Conservation (phyloP, 2,329 filamentous ascomycete species). For the Arthrinium phaeospermum region DNA sequence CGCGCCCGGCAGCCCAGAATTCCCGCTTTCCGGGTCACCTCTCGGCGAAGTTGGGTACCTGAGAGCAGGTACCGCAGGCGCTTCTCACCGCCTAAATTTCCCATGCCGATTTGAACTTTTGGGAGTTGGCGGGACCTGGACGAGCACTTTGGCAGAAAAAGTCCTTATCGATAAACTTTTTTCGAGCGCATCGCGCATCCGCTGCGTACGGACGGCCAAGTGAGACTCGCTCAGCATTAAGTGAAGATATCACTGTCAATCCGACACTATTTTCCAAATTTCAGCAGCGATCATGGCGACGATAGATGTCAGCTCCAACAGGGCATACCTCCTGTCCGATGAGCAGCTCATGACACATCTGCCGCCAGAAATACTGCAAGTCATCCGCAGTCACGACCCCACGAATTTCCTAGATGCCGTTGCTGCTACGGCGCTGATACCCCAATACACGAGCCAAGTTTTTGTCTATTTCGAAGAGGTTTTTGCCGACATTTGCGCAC, state of each 20-base stretch:
- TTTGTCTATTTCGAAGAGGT: constrained; percentile 76
- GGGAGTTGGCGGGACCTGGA: background rate
- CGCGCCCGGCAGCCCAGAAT: constrained; percentile 20
- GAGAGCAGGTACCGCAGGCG: background rate
- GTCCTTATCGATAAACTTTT: constrained; percentile 26
- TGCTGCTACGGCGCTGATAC: constrained; percentile 70
- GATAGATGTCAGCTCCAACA: constrained; percentile 61
- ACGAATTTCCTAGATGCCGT: constrained; percentile 74
- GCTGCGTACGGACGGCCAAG: constrained; percentile 17
- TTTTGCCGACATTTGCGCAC: constrained; percentile 81
- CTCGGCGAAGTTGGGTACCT: constrained; percentile 7
- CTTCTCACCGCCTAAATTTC: constrained; percentile 38
- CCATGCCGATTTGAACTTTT: background rate
- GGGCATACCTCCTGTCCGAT: constrained; percentile 62
- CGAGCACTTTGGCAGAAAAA: constrained; percentile 29
- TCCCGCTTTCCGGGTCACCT: constrained; percentile 16
- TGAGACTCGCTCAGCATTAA: constrained; percentile 25
- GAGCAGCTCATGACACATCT: constrained; percentile 62
- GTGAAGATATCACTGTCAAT: constrained; percentile 10
- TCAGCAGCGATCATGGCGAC: constrained; percentile 52
- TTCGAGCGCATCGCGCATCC: constrained; percentile 23
- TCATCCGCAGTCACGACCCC: constrained; percentile 68
- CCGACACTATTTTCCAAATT: background rate
- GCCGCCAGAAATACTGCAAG: constrained; percentile 71
- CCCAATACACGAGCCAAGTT: constrained; percentile 73